Evolutionary conservation across 23 red algal genomes (phyloP).

Genomic region (Cyanidioschyzon merolae): DNA sequence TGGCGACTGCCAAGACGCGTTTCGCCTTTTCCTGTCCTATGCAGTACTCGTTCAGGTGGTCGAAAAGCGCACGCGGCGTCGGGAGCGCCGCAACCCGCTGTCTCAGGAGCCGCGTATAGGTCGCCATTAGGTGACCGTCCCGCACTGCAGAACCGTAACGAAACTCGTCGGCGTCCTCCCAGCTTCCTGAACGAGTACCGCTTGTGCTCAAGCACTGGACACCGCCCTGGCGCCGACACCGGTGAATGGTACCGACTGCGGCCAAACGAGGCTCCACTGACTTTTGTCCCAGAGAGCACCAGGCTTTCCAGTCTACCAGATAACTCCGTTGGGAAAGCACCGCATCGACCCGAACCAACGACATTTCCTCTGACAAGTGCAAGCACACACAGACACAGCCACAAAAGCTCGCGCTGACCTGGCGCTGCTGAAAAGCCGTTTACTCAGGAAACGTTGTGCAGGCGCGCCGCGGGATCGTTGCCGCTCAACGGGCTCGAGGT

Average conservation of each 20-base stretch:
- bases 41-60: slow-evolving; percentile 63
- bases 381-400: too few relatives aligned
- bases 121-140: neutral
- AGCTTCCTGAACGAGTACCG: neutral
- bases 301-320: too few relatives aligned
- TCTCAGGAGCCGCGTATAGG: neutral
- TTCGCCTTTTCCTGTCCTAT: slow-evolving; percentile 84
- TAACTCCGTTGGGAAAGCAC: too few relatives aligned
- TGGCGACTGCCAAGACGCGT: slow-evolving; percentile 66
- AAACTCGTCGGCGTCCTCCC: neutral
- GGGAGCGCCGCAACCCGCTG: slow-evolving; percentile 52
- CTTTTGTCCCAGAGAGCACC: too few relatives aligned
- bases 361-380: too few relatives aligned
- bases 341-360: neutral
- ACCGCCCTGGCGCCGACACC: neutral
- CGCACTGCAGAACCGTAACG: neutral
- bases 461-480: too few relatives aligned
- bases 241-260: too few relatives aligned
- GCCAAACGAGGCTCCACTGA: too few relatives aligned
- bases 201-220: neutral
- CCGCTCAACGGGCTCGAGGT: too few relatives aligned
- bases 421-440: too few relatives aligned
- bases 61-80: slow-evolving; percentile 53
- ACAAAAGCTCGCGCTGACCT: too few relatives aligned
- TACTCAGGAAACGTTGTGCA: too few relatives aligned